phyloP scores from a whole-genome alignment of 345 rosid species.

The Viola odorata region DNA sequence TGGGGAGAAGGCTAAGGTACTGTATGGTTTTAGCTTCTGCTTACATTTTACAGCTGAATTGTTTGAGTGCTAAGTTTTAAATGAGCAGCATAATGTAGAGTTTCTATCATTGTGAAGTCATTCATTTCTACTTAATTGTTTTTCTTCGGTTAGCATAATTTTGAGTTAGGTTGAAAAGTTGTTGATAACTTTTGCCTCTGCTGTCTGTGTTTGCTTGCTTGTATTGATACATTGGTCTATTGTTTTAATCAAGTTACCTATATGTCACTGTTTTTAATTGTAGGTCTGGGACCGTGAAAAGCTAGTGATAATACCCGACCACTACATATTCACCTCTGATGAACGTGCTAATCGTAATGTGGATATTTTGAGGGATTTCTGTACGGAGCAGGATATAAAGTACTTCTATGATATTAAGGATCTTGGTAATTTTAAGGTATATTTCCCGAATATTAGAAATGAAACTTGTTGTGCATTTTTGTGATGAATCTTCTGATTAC shows the following conservation, averaged over 20 bases:
- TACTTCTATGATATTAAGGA: constrained; percentile 95
- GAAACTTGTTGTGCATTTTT: neutral
- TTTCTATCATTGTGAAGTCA: no score
- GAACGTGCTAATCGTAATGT: constrained; percentile 95
- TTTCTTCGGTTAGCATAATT: no score
- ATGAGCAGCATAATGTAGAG: neutral
- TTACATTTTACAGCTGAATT: neutral
- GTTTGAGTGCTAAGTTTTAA: neutral
- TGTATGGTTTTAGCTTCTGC: neutral
- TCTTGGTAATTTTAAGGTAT: constrained; percentile 78
- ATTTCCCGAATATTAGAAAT: neutral
- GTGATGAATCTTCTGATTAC: neutral
- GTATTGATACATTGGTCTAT: no score
- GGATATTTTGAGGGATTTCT: constrained; percentile 89
- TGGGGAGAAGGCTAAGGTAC: constrained; percentile 81
- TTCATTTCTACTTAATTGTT: no score
- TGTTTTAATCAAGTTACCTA: no score
- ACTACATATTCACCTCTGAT: constrained; percentile 87
- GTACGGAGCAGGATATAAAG: constrained; percentile 79
- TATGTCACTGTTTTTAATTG: neutral
- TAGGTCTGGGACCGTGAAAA: constrained; percentile 99
- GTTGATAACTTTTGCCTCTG: neutral
- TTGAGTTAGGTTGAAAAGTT: neutral
- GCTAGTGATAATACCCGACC: constrained; percentile 92
- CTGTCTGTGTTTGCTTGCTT: no score